A percentile compares a stretch with the other conserved stretches of the same genome.
Evolutionary conservation across 768 basidiomycete genomes (phyloP).

Genomic region (Tremella mesenterica): DNA sequence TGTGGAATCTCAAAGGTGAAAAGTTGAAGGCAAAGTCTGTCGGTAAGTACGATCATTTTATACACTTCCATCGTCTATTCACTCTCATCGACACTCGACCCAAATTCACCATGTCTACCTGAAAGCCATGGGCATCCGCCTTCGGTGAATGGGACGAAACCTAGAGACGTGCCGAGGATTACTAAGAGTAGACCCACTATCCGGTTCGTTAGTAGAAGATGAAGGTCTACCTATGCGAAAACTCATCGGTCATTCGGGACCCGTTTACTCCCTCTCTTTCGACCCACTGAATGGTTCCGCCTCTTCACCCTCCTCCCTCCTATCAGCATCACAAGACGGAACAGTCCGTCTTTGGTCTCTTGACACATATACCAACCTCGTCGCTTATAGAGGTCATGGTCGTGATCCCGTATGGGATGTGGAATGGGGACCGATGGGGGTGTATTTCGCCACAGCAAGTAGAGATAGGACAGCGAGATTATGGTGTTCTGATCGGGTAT

Average conservation of each 20-base stretch:
- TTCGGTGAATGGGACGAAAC: no score
- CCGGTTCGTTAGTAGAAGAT: constrained; percentile 61
- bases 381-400: constrained; percentile 80
- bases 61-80: background rate
- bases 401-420: constrained; percentile 98
- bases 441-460: constrained; percentile 96
- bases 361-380: constrained; percentile 86
- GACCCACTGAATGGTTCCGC: constrained; percentile 85
- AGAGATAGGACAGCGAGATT: constrained; percentile 87
- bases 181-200: constrained; percentile 11
- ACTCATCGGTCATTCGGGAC: constrained; percentile 91
- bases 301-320: constrained; percentile 70
- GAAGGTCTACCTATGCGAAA: constrained; percentile 81
- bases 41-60: constrained; percentile 8
- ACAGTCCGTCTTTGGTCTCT: constrained; percentile 89
- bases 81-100: constrained; percentile 1
- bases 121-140: no score
- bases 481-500: constrained; percentile 88
- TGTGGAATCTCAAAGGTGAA: constrained; percentile 93
- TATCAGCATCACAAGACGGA: constrained; percentile 87
- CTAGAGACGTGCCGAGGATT: no score
- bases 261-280: constrained; percentile 88
- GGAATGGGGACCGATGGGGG: constrained; percentile 94
- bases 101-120: background rate
- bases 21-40: constrained; percentile 51